Conservation (phyloP, 2,329 filamentous ascomycete species). For the Trichoderma polysporum region DNA sequence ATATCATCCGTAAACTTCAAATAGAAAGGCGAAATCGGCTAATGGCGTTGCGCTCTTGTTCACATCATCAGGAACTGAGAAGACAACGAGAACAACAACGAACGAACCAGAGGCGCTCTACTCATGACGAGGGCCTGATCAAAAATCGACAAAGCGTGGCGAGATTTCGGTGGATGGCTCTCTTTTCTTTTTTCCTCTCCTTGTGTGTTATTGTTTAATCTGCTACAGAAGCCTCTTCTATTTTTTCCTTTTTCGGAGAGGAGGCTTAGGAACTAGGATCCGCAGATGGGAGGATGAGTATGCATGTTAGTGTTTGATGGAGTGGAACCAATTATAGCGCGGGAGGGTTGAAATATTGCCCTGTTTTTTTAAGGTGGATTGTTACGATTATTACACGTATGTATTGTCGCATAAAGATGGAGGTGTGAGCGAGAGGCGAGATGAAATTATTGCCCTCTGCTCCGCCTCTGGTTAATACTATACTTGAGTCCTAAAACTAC, state of each 20-base stretch:
- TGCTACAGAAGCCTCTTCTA: neutral
- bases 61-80: conserved; percentile 18
- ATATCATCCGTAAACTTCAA: neutral
- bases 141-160: neutral
- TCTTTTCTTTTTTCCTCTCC: neutral
- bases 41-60: conserved; percentile 11
- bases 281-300: no score
- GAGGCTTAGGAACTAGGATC: neutral
- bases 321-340: neutral
- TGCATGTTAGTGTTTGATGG: neutral
- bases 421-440: neutral
- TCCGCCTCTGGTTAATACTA: neutral
- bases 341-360: neutral
- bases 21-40: neutral
- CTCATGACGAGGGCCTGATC: neutral
- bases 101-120: neutral
- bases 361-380: neutral
- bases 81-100: neutral
- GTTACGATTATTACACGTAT: neutral
- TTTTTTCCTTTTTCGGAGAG: neutral
- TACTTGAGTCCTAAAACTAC: neutral
- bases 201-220: neutral
- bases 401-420: conserved; percentile 5
- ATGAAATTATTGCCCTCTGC: neutral
- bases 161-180: no score